Evolutionary conservation across 352 stramenopile species (phyloP).

Genomic region (Globisporangium recalcitrans): DNA sequence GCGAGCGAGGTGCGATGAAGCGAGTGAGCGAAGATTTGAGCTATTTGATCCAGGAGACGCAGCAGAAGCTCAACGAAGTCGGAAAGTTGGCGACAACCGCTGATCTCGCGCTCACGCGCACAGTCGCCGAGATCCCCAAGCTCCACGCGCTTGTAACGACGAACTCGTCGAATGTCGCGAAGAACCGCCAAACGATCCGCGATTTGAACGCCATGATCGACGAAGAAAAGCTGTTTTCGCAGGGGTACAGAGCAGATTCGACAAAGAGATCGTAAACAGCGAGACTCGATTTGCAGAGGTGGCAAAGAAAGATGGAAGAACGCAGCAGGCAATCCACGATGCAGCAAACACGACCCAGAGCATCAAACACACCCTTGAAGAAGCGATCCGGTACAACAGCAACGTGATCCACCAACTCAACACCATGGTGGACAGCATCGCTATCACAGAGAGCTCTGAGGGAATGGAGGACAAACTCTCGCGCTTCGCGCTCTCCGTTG

Average conservation of each 20-base stretch:
- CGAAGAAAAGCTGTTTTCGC: conserved; percentile 26
- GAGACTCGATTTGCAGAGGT: conserved; percentile 24
- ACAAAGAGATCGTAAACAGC: conserved; percentile 28
- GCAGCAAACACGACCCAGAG: conserved; percentile 22
- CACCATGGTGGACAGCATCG: conserved; percentile 55
- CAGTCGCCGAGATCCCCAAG: conserved; percentile 46
- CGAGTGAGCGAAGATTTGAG: conserved; percentile 27
- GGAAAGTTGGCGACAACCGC: conserved; percentile 35
- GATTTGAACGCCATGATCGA: conserved; percentile 29
- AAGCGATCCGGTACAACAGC: conserved; percentile 39
- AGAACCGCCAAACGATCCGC: conserved; percentile 32
- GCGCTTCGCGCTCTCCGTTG: conserved; percentile 39
- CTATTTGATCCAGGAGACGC: conserved; percentile 40
- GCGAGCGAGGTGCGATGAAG: conserved; percentile 39
- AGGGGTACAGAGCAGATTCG: conserved; percentile 21
- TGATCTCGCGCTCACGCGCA: conserved; percentile 34
- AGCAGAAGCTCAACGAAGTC: conserved; percentile 46
- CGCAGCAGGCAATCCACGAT: conserved; percentile 25
- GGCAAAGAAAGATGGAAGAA: conserved; percentile 22
- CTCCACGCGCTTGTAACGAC: conserved; percentile 34
- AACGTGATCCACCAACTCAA: conserved; percentile 68
- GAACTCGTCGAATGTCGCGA: conserved; percentile 36
- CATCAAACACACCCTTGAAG: conserved; percentile 32
- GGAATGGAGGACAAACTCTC: conserved; percentile 58
- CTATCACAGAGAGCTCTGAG: conserved; percentile 46